Evolutionary conservation across 2,329 filamentous ascomycete species (phyloP).

Genomic region (Pseudogymnoascus sp.): DNA sequence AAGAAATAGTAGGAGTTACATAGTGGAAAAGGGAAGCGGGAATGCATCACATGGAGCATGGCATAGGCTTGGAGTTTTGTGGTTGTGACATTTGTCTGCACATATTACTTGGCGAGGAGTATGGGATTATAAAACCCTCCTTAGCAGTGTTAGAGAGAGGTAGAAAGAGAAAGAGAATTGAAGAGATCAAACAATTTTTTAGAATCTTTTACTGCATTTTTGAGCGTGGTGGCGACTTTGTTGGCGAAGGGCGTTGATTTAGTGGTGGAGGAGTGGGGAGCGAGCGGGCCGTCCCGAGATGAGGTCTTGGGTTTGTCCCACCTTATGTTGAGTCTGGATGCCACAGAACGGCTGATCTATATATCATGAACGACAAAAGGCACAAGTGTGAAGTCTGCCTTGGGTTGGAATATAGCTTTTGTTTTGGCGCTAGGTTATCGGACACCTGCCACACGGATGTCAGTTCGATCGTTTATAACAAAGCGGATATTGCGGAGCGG

Average conservation of each 20-base stretch:
- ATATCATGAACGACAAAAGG: neutral
- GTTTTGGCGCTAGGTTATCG: neutral
- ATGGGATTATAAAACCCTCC: neutral
- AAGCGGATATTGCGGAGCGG: neutral
- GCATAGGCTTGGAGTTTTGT: conserved; percentile 5
- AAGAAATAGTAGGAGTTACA: neutral
- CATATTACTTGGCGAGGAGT: conserved; percentile 6
- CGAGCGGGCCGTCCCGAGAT: conserved; percentile 1
- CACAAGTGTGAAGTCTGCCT: neutral
- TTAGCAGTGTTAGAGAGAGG: neutral
- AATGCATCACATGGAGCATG: neutral
- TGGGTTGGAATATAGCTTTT: neutral
- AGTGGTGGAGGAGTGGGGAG: neutral
- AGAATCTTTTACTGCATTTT: neutral
- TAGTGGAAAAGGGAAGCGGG: neutral
- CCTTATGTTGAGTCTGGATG: neutral
- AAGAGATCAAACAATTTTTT: neutral
- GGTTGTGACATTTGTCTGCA: neutral
- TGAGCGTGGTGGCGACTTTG: neutral
- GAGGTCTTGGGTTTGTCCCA: neutral
- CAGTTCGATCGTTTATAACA: neutral
- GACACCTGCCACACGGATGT: neutral
- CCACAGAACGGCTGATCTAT: neutral
- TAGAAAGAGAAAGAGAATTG: neutral
- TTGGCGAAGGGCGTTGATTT: neutral